A percentile compares a stretch with the other conserved stretches of the same genome.
Conservation (phyloP, 257 asterid species). For the Buddleja alternifolia region DNA sequence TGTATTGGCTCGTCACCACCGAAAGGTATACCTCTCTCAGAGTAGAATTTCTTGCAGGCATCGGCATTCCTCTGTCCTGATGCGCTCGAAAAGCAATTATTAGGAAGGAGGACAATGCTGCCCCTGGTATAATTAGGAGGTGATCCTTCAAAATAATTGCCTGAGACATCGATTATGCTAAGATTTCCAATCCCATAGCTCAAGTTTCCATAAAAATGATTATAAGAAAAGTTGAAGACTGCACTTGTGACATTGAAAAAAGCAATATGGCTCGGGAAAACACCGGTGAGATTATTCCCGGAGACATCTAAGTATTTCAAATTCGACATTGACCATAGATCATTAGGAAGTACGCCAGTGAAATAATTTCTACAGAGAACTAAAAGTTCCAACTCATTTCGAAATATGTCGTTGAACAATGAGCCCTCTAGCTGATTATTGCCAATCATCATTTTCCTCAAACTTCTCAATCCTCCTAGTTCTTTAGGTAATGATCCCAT, state of each 20-base stretch:
- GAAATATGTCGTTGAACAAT: slow-evolving; percentile 35
- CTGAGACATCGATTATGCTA: slow-evolving; percentile 48
- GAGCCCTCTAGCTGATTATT: slow-evolving; percentile 51
- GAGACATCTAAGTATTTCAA: slow-evolving; percentile 57
- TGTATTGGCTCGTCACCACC: background rate
- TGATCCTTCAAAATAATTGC: slow-evolving; percentile 58
- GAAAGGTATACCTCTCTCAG: slow-evolving; percentile 28
- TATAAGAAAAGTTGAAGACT: slow-evolving; percentile 60
- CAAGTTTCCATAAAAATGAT: slow-evolving; percentile 63
- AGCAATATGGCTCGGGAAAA: slow-evolving; percentile 29
- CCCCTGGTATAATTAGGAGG: slow-evolving; percentile 31
- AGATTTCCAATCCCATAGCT: slow-evolving; percentile 24
- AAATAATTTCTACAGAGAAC: slow-evolving; percentile 41
- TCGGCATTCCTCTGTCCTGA: slow-evolving; percentile 42
- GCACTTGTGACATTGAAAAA: slow-evolving; percentile 30
- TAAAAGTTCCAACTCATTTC: slow-evolving; percentile 35
- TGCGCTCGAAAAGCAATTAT: slow-evolving; percentile 49
- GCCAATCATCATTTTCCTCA: slow-evolving; percentile 46
- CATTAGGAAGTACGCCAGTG: slow-evolving; percentile 42
- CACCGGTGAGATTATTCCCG: slow-evolving; percentile 61
- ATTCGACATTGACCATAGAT: slow-evolving; percentile 38
- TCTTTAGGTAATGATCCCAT: slow-evolving; percentile 49
- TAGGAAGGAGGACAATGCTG: slow-evolving; percentile 18
- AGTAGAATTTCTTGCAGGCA: slow-evolving; percentile 51
- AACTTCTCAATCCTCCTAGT: slow-evolving; percentile 42